Base-by-base conservation (phyloP, 2,329 filamentous ascomycete species). In the Emergomyces pasteurianus region DNA sequence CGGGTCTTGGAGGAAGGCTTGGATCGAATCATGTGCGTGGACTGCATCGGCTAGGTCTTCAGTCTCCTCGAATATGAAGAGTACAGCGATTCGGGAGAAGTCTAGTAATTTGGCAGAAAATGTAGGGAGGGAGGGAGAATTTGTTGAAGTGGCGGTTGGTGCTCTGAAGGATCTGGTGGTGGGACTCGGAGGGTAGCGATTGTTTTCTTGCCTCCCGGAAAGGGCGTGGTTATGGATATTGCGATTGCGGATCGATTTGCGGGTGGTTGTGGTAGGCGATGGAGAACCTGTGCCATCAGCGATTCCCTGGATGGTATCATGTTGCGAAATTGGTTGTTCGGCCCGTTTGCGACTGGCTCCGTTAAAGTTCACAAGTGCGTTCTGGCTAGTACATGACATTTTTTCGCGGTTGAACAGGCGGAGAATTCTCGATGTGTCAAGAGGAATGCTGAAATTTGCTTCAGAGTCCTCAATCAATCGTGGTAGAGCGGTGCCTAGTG, bases 341-440 rank as follows among this genome's bases (percentile, higher is more conserved):
- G 38, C 31, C 23, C 71, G 69, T 58, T 66, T 69, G 46, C 68
- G 69, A 65, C 65, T 69, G 49, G 69, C 71, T 63, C 86, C 87
- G 66, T 89, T 83, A 72, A 96, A 95, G 0, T 89, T 90, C 18
- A 97, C 87, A 3, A 99, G 80, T 0, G 90, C 87, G 68, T 97
- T 97, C 72, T 96, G 88, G 0, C 86, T 84, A 9, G 84, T 84
- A 73, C 94, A 99, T 60, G 88, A 91, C 18, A 96, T 78, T 65
- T 87, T 87, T 38, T 82, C 83, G 6, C 81, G 76, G 68, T 88
- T 92, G 73, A 97, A 89, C 55, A 90, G 83, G 1, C 86, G 84
- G 60, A 96, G 76, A 58, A 97, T 83, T 8, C 80, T 80, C 0
- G 83, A 83, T 3, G 83, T 80, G 52, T 88, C 84, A 0, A 99